Evolutionary conservation across 1,139 yeast genomes (phyloP).

Genomic region (Sugiyamaella pinicola): DNA sequence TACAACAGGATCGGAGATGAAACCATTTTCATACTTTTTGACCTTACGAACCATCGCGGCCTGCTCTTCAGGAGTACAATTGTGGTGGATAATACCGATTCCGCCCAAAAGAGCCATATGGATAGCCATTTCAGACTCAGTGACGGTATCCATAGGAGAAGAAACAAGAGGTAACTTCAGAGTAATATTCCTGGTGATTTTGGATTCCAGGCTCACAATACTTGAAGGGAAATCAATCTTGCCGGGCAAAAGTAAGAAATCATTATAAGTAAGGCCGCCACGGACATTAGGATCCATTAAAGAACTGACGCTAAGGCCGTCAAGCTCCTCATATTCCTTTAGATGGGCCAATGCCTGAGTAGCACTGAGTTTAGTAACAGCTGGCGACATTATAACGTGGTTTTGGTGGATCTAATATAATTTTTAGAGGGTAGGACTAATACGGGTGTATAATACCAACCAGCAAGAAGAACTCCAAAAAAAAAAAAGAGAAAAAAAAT

Average conservation of each 20-base stretch:
- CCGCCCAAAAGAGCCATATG: constrained; percentile 99
- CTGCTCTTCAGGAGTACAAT: constrained; percentile 94
- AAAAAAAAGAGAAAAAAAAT: constrained; percentile 14
- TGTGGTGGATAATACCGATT: constrained; percentile 97
- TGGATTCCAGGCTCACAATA: constrained; percentile 74
- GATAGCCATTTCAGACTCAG: constrained; percentile 97
- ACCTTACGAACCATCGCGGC: constrained; percentile 98
- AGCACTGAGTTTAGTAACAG: constrained; percentile 16
- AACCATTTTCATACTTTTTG: constrained; percentile 96
- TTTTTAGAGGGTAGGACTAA: constrained; percentile 6
- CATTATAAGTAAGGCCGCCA: constrained; percentile 98
- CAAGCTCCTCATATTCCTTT: constrained; percentile 65
- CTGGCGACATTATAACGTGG: constrained; percentile 8
- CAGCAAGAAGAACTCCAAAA: constrained; percentile 17
- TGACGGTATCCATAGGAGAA: constrained; percentile 99
- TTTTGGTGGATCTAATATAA: background rate
- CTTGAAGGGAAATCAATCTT: constrained; percentile 87
- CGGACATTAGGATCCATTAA: constrained; percentile 86
- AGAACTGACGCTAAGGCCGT: constrained; percentile 81
- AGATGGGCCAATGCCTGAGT: constrained; percentile 62
- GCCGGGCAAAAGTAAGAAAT: constrained; percentile 92
- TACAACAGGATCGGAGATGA: constrained; percentile 92
- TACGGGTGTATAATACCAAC: constrained; percentile 14
- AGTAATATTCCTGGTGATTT: constrained; percentile 85
- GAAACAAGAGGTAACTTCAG: constrained; percentile 94